phyloP scores from a whole-genome alignment of 495 filamentous ascomycete species.

The Penicillium flavigenum region DNA sequence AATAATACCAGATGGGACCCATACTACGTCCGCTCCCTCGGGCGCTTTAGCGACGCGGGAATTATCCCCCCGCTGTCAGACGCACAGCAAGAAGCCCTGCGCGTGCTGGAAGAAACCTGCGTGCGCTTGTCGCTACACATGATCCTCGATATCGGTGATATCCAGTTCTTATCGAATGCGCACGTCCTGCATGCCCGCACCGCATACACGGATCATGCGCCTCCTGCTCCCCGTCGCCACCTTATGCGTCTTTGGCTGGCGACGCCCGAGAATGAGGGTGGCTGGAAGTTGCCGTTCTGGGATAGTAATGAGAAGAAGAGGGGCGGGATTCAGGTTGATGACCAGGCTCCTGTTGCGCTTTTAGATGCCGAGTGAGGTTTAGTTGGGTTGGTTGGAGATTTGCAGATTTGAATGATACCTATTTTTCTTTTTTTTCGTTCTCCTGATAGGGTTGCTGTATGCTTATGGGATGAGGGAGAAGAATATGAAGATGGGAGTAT shows the following conservation, averaged over 20 bases:
- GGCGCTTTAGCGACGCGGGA: constrained; percentile 63
- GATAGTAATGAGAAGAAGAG: constrained; percentile 81
- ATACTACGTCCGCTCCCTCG: constrained; percentile 69
- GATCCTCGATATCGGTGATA: constrained; percentile 75
- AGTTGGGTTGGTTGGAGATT: constrained; percentile 5
- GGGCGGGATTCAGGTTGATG: constrained; percentile 82
- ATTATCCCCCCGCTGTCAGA: constrained; percentile 64
- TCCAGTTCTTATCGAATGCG: constrained; percentile 70
- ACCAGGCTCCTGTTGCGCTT: constrained; percentile 64
- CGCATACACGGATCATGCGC: constrained; percentile 63
- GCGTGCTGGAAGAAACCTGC: constrained; percentile 67
- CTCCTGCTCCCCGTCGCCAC: constrained; percentile 63
- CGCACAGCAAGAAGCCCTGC: constrained; percentile 61
- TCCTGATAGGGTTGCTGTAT: neutral
- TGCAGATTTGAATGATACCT: constrained; percentile 24
- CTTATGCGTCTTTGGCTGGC: constrained; percentile 86
- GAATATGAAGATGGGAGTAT: neutral
- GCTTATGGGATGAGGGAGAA: neutral
- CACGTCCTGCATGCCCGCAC: constrained; percentile 72
- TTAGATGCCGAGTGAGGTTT: constrained; percentile 65
- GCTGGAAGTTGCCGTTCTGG: constrained; percentile 80
- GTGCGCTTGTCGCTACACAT: constrained; percentile 67
- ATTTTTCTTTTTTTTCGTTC: neutral
- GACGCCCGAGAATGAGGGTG: constrained; percentile 76
- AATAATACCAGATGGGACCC: constrained; percentile 66